phyloP scores from a whole-genome alignment of 345 rosid species.

The Lumnitzera racemosa region DNA sequence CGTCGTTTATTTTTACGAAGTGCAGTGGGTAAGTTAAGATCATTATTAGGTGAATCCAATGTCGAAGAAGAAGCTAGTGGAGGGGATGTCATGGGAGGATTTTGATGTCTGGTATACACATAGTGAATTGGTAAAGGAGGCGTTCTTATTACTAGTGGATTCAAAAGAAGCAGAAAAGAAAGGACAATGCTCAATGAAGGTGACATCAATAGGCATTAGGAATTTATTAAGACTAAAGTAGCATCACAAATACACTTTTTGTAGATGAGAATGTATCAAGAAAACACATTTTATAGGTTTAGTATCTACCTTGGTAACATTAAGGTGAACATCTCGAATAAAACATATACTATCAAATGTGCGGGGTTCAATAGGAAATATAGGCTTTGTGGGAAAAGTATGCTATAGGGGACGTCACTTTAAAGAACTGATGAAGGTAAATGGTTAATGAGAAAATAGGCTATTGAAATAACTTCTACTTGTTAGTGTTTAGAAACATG shows the following conservation, averaged over 20 bases:
- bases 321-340: neutral
- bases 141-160: too few relatives aligned
- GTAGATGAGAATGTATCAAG: neutral
- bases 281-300: neutral
- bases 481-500: neutral
- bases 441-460: neutral
- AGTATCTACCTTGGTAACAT: neutral
- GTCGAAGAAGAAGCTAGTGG: too few relatives aligned
- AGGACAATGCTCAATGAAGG: too few relatives aligned
- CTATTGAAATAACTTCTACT: neutral
- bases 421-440: neutral
- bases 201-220: too few relatives aligned
- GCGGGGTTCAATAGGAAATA: neutral
- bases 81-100: too few relatives aligned
- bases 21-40: too few relatives aligned
- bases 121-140: too few relatives aligned
- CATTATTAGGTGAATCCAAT: too few relatives aligned
- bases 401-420: too few relatives aligned
- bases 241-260: neutral
- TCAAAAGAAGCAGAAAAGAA: too few relatives aligned
- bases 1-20: too few relatives aligned
- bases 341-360: neutral
- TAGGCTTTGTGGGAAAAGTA: neutral
- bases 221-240: neutral
- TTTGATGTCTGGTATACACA: too few relatives aligned